Base-by-base conservation (phyloP, 2,329 filamentous ascomycete species). In the Rutstroemia sydowiana region DNA sequence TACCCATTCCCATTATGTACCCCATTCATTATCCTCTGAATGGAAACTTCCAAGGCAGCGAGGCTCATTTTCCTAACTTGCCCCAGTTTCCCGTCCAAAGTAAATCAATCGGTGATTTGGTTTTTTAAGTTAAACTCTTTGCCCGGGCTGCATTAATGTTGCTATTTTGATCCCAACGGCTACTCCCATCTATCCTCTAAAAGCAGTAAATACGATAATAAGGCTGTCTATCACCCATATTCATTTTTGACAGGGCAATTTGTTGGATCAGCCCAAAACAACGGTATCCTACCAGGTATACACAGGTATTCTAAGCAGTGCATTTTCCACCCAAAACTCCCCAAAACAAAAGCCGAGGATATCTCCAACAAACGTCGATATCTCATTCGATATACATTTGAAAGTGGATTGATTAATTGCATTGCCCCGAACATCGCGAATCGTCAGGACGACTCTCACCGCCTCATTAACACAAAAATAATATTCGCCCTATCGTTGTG, bases 371-470 rank as follows among this genome's bases (percentile, higher is more conserved):
- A 44, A 44, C 14, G 28, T 49, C 47, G 30, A 6, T 14, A 10
- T 45, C 16, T 36, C 47, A 50, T 50, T 50, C 47, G 47, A 23
- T 34, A 43, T 18, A 26, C 26, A 18, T n/a, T 11, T 30, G 16
- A 30, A 41, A 45, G 48, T 50, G 48, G 48, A 44, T 37, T 30
- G 18, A n/a, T n/a, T n/a, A n/a, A n/a, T n/a, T n/a, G n/a, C n/a
- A n/a, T n/a, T n/a, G n/a, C n/a, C 39, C 47, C 47, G 39, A 13
- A 37, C 21, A 34, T 49, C 10, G 20, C 40, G n/a, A 50, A 50
- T 50, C 40, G 47, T 50, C 47, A 50, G 39, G 39, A 45, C 47
- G 39, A 45, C 34, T n/a, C 43, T 50, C 48, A 50, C 48, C 48
- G 48, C 48, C 48, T 45, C 48, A 28, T 37, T 45, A 31, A 14